Percentiles rank a stretch among this genome's conserved stretches.
phyloP scores from a whole-genome alignment of 495 filamentous ascomycete genomes.

The Hyaloscypha finlandica region DNA sequence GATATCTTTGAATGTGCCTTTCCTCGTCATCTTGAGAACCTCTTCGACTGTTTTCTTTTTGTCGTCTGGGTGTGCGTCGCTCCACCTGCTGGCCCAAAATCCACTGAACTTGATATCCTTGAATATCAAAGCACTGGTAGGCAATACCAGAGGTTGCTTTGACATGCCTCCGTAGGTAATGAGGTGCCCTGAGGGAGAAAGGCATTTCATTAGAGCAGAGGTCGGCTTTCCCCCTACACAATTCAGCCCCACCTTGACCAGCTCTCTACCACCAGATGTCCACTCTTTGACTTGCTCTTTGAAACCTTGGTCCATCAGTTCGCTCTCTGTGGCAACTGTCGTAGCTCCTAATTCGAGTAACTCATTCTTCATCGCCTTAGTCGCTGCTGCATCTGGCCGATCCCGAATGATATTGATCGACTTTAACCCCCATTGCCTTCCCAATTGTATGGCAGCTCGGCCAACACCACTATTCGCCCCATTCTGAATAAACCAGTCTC shows the following conservation, averaged over 20 bases:
- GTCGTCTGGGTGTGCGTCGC: conserved; percentile 68
- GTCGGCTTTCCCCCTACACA: conserved; percentile 93
- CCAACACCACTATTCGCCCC: conserved; percentile 94
- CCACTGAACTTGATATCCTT: conserved; percentile 84
- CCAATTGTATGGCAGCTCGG: conserved; percentile 84
- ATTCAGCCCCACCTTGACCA: conserved; percentile 78
- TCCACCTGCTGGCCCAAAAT: conserved; percentile 94
- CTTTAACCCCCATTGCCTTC: conserved; percentile 77
- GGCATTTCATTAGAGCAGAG: conserved; percentile 66
- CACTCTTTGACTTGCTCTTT: conserved; percentile 62
- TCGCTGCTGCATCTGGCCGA: conserved; percentile 59
- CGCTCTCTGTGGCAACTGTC: conserved; percentile 77
- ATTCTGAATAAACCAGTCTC: conserved; percentile 94
- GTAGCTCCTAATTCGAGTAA: conserved; percentile 71
- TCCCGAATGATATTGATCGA: conserved; percentile 84
- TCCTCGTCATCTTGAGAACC: conserved; percentile 70
- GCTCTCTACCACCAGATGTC: conserved; percentile 68
- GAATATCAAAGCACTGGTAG: conserved; percentile 83
- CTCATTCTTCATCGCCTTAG: conserved; percentile 68
- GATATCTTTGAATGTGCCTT: conserved; percentile 78
- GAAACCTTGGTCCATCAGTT: conserved; percentile 65
- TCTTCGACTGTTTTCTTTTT: conserved; percentile 80
- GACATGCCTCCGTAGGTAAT: conserved; percentile 97
- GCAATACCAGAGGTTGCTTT: conserved; percentile 75
- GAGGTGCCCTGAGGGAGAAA: conserved; percentile 67